Percentiles rank a stretch among this genome's conserved stretches.
Evolutionary conservation across 2,329 filamentous ascomycete species (phyloP).

Genomic region (Ceratocystis smalleyi): DNA sequence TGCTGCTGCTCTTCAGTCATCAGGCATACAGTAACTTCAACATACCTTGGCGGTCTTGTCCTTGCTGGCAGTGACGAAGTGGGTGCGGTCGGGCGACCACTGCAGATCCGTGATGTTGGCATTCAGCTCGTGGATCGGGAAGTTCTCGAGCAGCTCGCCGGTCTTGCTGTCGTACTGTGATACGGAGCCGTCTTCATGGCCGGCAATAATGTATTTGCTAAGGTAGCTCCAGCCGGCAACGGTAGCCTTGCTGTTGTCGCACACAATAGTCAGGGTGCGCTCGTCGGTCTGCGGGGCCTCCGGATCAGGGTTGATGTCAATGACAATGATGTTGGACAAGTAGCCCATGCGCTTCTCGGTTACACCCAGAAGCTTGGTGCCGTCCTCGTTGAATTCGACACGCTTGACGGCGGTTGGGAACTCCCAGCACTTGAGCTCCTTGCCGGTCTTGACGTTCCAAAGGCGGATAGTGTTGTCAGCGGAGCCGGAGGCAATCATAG

Average conservation of each 20-base stretch:
- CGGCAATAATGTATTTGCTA: slow-evolving; percentile 89
- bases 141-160: slow-evolving; percentile 67
- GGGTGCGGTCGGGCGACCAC: slow-evolving; percentile 84
- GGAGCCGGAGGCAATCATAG: slow-evolving; percentile 83
- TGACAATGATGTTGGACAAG: slow-evolving; percentile 82
- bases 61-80: slow-evolving; percentile 96
- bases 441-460: slow-evolving; percentile 89
- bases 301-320: slow-evolving; percentile 74
- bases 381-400: slow-evolving; percentile 93
- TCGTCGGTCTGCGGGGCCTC: slow-evolving; percentile 74
- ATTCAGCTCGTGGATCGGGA: slow-evolving; percentile 69
- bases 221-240: slow-evolving; percentile 94
- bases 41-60: slow-evolving; percentile 86
- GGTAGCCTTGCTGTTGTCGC: slow-evolving; percentile 90
- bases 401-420: slow-evolving; percentile 95
- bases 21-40: neutral
- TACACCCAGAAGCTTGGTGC: slow-evolving; percentile 74
- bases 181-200: slow-evolving; percentile 89
- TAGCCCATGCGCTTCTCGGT: slow-evolving; percentile 98
- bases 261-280: slow-evolving; percentile 72
- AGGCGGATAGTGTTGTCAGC: slow-evolving; percentile 97
- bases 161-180: slow-evolving; percentile 86
- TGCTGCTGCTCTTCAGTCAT: neutral
- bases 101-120: slow-evolving; percentile 80
- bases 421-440: slow-evolving; percentile 92